Evolutionary conservation across 345 rosid genomes (phyloP), one percentile per base, ranked within the genome.

Genomic region (Excoecaria cochinchinensis): DNA sequence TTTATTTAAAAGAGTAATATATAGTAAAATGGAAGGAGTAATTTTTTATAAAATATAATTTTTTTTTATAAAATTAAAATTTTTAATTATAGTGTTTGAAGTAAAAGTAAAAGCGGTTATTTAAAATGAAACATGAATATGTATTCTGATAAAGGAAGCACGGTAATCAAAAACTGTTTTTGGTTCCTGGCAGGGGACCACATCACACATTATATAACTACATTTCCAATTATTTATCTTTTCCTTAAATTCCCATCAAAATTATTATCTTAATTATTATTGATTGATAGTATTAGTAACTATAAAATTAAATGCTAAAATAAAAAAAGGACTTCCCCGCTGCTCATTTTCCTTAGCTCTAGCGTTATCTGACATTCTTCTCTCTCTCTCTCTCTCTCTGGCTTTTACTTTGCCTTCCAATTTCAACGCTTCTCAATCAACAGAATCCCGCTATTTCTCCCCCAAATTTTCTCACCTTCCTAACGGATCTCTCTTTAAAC

Each of bases 201-300:
- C 67, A 24, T 0, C 6, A 15, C 12, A 0, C 22, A 1, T 19
- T 3, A 4, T 62, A 36, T 5, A 31, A 62, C 15, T 13, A 39
- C 6, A 16, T 0, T 16, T 19, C 17, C 52, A 66, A 66, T 66
- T 66, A 66, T 66, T 66, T 66, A n/a, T 44, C 31, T n/a, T 65
- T n/a, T n/a, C 31, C 69, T n/a, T 67, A 67, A 46, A 67, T 67
- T 70, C 47, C 47, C 64, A 24, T 70, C 60, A 38, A 55, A 53
- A 70, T 70, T 51, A 69, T 50, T 25, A 24, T 39, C 40, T 12
- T 39, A 16, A 4, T 40, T 16, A n/a, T 44, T 39, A 64, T 17
- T 55, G 0, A 19, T 16, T 16, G 19, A 55, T 5, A 19, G 17
- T 17, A 38, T n/a, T n/a, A n/a, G n/a, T n/a, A 38, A 36, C 38